phyloP scores from a whole-genome alignment of 306 rosid species.

The apple (Malus domestica) region ASM211411v1 NC_041804.1:7425001-7425500 shows the following conservation, averaged over 20 bases:
- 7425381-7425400: background rate
- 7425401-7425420: background rate
- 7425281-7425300: conserved; percentile 89
- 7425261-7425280: conserved; percentile 90
- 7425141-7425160: background rate
- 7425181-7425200: background rate
- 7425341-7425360: conserved; percentile 41
- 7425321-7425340: conserved; percentile 98
- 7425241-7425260: conserved; percentile 48
- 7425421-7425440: background rate
- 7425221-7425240: background rate
- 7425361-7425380: background rate
- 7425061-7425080: conserved; percentile 14
- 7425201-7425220: background rate
- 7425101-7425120: background rate
- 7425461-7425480: conserved; percentile 2
- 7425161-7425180: background rate
- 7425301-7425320: conserved; percentile 96
- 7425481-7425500: conserved; percentile 76
- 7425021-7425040: conserved; percentile 94
- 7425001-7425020: conserved; percentile 80
- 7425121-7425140: background rate
- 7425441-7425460: no score
- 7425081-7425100: background rate
- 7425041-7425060: conserved; percentile 64